Evolutionary conservation across 2,329 filamentous ascomycete genomes (phyloP).

Genomic region (Cercospora sesami): DNA sequence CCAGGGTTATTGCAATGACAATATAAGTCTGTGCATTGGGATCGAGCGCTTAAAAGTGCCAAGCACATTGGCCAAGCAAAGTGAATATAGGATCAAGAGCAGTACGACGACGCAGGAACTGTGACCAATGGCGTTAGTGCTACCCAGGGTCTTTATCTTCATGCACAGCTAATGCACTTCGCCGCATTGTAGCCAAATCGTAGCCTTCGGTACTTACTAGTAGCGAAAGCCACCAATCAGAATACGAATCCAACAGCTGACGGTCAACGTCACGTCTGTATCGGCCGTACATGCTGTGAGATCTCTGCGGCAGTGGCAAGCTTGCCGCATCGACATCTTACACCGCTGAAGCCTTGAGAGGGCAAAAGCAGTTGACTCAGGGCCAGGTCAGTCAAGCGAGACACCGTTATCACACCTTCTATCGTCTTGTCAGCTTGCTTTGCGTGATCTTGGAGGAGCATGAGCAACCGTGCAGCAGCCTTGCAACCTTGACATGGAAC

Average conservation of each 20-base stretch:
- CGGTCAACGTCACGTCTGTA: neutral
- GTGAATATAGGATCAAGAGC: neutral
- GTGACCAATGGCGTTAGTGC: neutral
- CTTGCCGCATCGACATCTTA: neutral
- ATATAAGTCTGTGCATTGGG: neutral
- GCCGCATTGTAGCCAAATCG: neutral
- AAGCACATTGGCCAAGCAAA: neutral
- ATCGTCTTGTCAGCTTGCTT: neutral
- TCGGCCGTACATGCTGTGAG: neutral
- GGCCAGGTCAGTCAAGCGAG: neutral
- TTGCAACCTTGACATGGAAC: no score
- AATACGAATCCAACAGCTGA: neutral
- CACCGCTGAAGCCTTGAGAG: neutral
- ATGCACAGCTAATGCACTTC: neutral
- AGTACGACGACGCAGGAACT: neutral
- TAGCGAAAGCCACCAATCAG: neutral
- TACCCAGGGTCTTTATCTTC: neutral
- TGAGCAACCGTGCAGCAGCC: no score
- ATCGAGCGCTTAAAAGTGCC: neutral
- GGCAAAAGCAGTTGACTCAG: neutral
- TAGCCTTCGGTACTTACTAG: neutral
- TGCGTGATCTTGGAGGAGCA: neutral
- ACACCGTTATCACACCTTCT: neutral
- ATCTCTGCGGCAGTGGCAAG: neutral
- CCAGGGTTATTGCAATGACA: neutral